Conservation (phyloP, 202 grass and related monocot species). For the Carex arenaria region DNA sequence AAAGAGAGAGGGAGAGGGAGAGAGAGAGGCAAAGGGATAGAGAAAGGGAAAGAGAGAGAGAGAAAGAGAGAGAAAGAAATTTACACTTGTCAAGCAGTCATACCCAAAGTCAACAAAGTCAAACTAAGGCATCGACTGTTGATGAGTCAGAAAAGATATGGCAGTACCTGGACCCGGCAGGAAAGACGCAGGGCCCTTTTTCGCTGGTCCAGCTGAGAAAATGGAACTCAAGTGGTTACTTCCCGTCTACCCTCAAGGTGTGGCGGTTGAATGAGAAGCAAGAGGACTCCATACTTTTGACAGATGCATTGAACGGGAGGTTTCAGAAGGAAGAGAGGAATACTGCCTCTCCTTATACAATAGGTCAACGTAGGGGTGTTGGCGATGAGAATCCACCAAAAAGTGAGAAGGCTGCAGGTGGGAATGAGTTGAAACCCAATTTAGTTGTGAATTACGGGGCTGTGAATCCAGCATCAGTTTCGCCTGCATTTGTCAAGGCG, state of each 20-base stretch:
- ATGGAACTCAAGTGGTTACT: conserved; percentile 91
- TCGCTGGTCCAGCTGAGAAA: conserved; percentile 83
- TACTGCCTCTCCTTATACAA: background rate
- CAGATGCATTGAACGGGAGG: conserved; percentile 82
- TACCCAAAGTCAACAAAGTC: background rate
- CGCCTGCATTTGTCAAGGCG: background rate
- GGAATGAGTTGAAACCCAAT: conserved; percentile 33
- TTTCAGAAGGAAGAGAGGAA: conserved; percentile 42
- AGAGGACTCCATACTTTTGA: conserved; percentile 75
- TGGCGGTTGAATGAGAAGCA: conserved; percentile 80
- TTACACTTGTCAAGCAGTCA: background rate
- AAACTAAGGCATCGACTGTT: conserved; percentile 14
- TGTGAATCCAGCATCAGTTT: conserved; percentile 10
- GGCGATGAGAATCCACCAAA: conserved; percentile 22
- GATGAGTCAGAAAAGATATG: conserved; percentile 92
- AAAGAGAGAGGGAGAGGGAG: background rate
- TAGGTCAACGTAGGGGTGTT: background rate
- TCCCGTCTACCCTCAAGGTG: conserved; percentile 76
- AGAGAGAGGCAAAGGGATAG: background rate
- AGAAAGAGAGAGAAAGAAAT: background rate
- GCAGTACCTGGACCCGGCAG: conserved; percentile 81
- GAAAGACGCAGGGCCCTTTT: conserved; percentile 93
- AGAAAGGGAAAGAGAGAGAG: background rate
- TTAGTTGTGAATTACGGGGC: conserved; percentile 3
- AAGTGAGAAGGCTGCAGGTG: conserved; percentile 17